These are phyloP conservation scores for Penicillium lividum DNA, from an alignment of 495 filamentous ascomycete species.

Conservation along the genomic window DNA sequence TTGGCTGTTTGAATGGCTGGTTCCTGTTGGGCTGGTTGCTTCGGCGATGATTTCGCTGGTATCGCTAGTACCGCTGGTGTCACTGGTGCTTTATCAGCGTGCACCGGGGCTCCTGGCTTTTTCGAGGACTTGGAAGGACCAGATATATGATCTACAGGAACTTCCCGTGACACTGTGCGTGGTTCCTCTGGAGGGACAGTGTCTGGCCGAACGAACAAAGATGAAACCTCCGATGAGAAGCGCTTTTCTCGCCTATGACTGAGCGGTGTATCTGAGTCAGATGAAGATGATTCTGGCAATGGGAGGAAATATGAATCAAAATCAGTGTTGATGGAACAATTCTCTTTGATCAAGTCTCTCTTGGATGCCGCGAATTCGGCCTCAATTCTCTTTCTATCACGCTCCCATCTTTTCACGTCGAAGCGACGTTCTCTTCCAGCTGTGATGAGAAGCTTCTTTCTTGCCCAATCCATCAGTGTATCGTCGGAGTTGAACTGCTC, in stretches of 20 bases:
- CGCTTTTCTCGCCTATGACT: neutral
- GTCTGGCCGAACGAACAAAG: neutral
- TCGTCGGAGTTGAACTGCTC: slow-evolving; percentile 48
- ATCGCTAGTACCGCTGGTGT: neutral
- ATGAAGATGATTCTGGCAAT: neutral
- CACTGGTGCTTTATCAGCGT: neutral
- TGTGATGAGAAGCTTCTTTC: slow-evolving; percentile 46
- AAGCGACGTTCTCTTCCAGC: slow-evolving; percentile 45
- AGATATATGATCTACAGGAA: neutral
- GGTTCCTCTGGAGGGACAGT: neutral
- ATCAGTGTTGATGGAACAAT: neutral
- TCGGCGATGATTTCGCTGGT: neutral
- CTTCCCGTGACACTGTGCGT: neutral
- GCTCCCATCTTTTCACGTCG: slow-evolving; percentile 50
- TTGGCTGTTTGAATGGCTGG: neutral
- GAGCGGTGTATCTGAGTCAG: neutral
- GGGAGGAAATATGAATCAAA: neutral
- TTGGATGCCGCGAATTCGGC: neutral
- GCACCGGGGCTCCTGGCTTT: neutral
- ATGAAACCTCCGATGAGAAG: neutral
- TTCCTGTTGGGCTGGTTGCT: neutral
- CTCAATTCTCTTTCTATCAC: slow-evolving; percentile 15
- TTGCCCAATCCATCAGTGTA: slow-evolving; percentile 49
- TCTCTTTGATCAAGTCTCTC: neutral
- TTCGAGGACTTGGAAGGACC: neutral